Evolutionary conservation across 768 basidiomycete species (phyloP), one percentile per base, ranked within the genome.

Genomic region (Mycena venus): DNA sequence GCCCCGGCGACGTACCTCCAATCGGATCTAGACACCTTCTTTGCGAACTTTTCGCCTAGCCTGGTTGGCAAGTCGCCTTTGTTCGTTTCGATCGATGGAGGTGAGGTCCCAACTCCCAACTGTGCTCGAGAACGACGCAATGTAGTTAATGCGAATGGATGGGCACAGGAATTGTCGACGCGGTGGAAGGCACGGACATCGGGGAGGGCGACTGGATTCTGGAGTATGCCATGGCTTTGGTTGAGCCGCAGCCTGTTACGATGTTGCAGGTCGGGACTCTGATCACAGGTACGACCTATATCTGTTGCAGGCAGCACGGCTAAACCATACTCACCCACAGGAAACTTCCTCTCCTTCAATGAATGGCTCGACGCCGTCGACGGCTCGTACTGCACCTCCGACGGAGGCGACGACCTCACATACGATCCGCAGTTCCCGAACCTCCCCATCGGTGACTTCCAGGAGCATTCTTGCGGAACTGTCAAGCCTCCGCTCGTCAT

Each of bases 21-120:
- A 15, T 80, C 79, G 6, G 88, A 90, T 75, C 80, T 89, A 11
- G 86, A 88, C 68, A 60, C 82, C 42, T 90, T 89, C 78, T 82
- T 80, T 38, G 68, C 75, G 21, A 86, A 87, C 71, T 89, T 87
- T 78, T 84, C 86, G 1, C 80, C 81, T 0, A 71, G 76, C 14
- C 83, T 87, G 25, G 82, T 88, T 1, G 86, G 88, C 6, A 78
- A 79, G 49, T 77, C 83, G 6, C 90, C 89, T 2, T 71, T 71
- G 8, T 74, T 88, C 17, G 79, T 86, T n/a, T 84, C 84, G 23
- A 88, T 89, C 36, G 87, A 88, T 44, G 89, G 88, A 80, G 88
- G 87, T 84, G 3, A 40, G 75, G 67, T 29, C n/a, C 14, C n/a
- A n/a, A n/a, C 53, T 31, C 34, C 9, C 3, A 53, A 7, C 15